Evolutionary conservation across 2,329 filamentous ascomycete species (phyloP), one percentile per base, ranked within the genome.

Genomic region (Trichocomaceae sp.): DNA sequence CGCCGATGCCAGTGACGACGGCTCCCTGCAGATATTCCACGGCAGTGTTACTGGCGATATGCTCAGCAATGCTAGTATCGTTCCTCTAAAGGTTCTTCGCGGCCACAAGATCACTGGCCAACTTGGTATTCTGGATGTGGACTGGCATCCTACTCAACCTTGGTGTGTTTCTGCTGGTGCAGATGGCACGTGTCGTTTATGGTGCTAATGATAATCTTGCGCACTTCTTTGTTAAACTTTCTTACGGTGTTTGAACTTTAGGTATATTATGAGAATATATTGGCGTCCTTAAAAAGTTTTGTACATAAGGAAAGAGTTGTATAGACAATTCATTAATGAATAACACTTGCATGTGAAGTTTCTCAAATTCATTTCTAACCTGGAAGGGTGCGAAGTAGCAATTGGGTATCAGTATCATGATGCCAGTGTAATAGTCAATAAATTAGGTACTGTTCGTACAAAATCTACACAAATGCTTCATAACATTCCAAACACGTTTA

Each of bases 91-190:
- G 79, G 90, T 95, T 66, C 79, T 99, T 48, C 86, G 83, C 66
- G 93, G 93, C 1, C 93, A 99, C 75, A 88, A 86, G 72, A 84
- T 97, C 2, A 86, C 87, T 66, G 87, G 83, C 66, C 86, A 90
- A 62, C 75, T 99, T 56, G 93, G 93, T 61, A 91, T 97, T 15
- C 79, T 97, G 78, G 92, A 96, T 69, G 76, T 99, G 26, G 89
- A 96, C 66, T 99, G 95, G 95, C 93, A 99, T 76, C 90, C 90
- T 5, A 83, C 82, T 60, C 89, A 97, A 72, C 90, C 92, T 2
- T 97, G 93, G 93, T 87, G 88, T 72, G 85, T 96, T 52, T 95
- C 88, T 77, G 92, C 91, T 47, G 93, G 93, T 62, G 91, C 92
- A 1, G 93, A 99, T 76, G 92, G 92, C 42, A 95, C 88, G 13